phyloP scores from a whole-genome alignment of 2,329 filamentous ascomycete genomes.

The Cryphonectria japonica region DNA sequence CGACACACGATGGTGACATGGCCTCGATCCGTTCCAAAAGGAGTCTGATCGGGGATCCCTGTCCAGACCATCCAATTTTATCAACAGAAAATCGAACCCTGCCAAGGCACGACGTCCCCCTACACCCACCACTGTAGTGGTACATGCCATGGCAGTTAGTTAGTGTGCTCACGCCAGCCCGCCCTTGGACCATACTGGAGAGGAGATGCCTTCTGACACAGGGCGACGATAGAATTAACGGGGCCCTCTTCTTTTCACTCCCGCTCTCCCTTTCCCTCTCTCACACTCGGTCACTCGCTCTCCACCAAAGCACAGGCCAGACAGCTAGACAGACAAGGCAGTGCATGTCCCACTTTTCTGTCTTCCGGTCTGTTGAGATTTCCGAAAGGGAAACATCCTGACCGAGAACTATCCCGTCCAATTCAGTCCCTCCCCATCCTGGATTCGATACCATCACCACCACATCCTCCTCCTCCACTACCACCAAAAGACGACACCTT shows the following conservation, averaged over 20 bases:
- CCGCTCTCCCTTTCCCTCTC: not conserved
- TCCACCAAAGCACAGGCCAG: conserved; percentile 7
- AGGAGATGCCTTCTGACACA: not conserved
- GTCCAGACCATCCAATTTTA: conserved; percentile 18
- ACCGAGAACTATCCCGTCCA: conserved; percentile 1
- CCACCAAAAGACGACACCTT: not conserved
- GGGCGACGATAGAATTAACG: conserved; percentile 12
- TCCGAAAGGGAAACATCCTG: conserved; percentile 11
- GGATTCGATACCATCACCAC: conserved; percentile 4
- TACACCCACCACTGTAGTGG: not conserved
- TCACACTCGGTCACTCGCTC: not conserved
- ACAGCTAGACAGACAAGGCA: not conserved
- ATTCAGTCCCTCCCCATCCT: not conserved
- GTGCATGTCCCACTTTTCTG: conserved; percentile 1
- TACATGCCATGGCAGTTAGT: not conserved
- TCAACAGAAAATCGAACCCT: not conserved
- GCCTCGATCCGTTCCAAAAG: conserved; percentile 16
- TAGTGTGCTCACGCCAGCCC: not conserved
- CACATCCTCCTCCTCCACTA: not conserved
- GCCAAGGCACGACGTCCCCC: not conserved
- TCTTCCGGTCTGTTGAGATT: conserved; percentile 6
- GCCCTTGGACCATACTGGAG: conserved; percentile 1
- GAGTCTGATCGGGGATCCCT: conserved; percentile 16
- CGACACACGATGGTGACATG: conserved; percentile 13
- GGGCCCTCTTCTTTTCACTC: not conserved